Base-by-base conservation (phyloP, 257 asterid genomes). In the Petunia secreta region DNA sequence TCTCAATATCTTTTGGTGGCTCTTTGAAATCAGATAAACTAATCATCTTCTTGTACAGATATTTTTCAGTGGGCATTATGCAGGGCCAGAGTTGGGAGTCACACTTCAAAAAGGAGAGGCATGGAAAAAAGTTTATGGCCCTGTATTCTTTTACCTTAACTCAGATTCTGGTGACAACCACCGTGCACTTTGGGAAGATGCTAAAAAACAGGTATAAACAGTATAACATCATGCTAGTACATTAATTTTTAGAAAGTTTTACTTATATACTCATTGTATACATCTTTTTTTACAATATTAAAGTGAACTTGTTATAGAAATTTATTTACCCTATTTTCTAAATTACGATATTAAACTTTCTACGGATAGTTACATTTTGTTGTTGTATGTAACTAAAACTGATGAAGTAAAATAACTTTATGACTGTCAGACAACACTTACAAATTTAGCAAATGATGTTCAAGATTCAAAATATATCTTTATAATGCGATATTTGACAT, bases 101-200 rank as follows among this genome's bases (percentile, higher is more conserved):
- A 10, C 39, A 38, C 34, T 82, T 8, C 8, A 58, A 82, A 16
- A 78, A 6, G 85, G 85, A 15, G 85, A 82, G 25, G 8, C 79
- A 43, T 82, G 85, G 85, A 68, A 68, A 39, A 82, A 82, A 50
- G 85, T 82, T 59, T 77, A 11, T 46, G 82, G 85, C 15, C 85
- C 85, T 2, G 75, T 58, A 1, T 82, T 77, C 43, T 16, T 82
- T 25, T 90, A 88, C 67, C 81, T 91, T 1, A 93, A 93, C 82
- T 86, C 93, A 2, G 44, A 85, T 59, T 39, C 89, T 36, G 81
- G 43, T 11, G 4, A 53, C 8, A 66, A 88, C 9, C 94, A 90
- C 50, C 79, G 83, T 4, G 4, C 86, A 6, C 92, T 91, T 34
- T 93, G 97, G 97, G 53, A 90, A 36, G 97, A 90, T 25, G 97